Evolutionary conservation across 1,284 basidiomycete genomes (phyloP).

Genomic region (Heterobasidion occidentale): DNA sequence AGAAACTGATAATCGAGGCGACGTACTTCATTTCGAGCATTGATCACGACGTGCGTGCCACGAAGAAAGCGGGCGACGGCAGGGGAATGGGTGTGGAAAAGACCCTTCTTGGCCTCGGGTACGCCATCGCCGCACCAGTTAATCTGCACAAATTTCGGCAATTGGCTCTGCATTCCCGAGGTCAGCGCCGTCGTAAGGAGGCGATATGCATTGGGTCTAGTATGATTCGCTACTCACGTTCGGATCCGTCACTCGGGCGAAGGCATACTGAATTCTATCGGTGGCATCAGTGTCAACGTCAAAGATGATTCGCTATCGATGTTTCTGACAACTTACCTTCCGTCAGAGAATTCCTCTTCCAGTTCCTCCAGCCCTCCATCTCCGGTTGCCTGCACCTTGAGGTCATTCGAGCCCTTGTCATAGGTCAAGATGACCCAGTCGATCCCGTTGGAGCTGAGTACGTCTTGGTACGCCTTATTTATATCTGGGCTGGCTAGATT

Average conservation of each 20-base stretch:
- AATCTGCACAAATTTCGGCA: conserved; percentile 90
- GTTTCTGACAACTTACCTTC: conserved; percentile 41
- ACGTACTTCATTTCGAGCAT: conserved; percentile 82
- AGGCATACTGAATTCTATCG: conserved; percentile 88
- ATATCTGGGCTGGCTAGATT: conserved; percentile 71
- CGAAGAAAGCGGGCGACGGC: conserved; percentile 80
- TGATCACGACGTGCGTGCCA: conserved; percentile 86
- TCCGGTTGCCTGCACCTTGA: conserved; percentile 86
- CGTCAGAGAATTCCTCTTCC: conserved; percentile 92
- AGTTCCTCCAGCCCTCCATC: conserved; percentile 84
- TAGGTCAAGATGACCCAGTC: conserved; percentile 89
- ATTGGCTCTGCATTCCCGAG: conserved; percentile 47
- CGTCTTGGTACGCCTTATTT: conserved; percentile 71
- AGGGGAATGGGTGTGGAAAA: conserved; percentile 85
- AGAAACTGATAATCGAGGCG: too few species aligned
- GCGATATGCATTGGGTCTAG: neutral
- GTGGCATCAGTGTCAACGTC: neutral
- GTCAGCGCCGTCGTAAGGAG: neutral
- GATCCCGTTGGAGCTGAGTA: conserved; percentile 67
- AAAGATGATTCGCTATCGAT: too few species aligned
- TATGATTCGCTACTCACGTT: conserved; percentile 46
- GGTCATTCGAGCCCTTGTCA: conserved; percentile 81
- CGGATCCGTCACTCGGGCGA: conserved; percentile 81
- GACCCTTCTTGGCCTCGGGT: conserved; percentile 85
- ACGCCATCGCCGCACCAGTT: conserved; percentile 97